Evolutionary conservation across 2,329 filamentous ascomycete species (phyloP), one percentile per base, ranked within the genome.

Genomic region (Trichoderma pleuroti): DNA sequence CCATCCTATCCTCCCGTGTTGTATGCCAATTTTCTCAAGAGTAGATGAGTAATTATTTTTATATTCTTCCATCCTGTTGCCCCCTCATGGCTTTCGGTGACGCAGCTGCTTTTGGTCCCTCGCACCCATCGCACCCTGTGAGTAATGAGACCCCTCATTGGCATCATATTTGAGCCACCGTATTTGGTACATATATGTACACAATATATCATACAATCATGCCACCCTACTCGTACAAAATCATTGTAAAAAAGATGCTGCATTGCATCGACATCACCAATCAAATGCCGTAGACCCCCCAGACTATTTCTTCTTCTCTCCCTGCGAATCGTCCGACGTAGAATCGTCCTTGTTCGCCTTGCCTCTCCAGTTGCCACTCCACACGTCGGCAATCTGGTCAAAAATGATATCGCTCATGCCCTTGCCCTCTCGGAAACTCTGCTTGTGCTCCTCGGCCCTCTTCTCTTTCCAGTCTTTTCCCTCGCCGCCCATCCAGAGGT

Each of bases 401-500:
- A 84, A 79, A 68, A 89, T 89, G 70, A 90, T 81, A 42, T 85
- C 86, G 72, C 84, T 84, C 76, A 87, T 83, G 4, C 87, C 86
- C 75, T 85, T 86, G 5, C 87, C 87, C 72, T 87, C 84, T 65
- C 85, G 82, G 49, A 89, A 77, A 70, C 85, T 86, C 78, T 84
- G 84, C 72, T 81, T 81, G 75, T 88, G 86, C 77, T 84, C 82
- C 76, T 82, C 82, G 4, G 83, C 80, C 72, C 87, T 81, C 82
- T 85, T 84, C 79, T 84, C 78, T 76, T 83, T 81, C 87, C 87
- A 89, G 73, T 86, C 82, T 57, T 84, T 82, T n/a, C 78, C 78
- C 77, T 88, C 87, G 46, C 82, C 83, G 39, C 88, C 88, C 84
- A 88, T 86, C 88, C 88, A 90, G 18, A 89, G 77, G 73, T 82